A percentile compares a stretch with the other conserved stretches of the same genome.
Evolutionary conservation across 345 rosid genomes (phyloP).

Genomic region (Leavenworthia alabamica): DNA sequence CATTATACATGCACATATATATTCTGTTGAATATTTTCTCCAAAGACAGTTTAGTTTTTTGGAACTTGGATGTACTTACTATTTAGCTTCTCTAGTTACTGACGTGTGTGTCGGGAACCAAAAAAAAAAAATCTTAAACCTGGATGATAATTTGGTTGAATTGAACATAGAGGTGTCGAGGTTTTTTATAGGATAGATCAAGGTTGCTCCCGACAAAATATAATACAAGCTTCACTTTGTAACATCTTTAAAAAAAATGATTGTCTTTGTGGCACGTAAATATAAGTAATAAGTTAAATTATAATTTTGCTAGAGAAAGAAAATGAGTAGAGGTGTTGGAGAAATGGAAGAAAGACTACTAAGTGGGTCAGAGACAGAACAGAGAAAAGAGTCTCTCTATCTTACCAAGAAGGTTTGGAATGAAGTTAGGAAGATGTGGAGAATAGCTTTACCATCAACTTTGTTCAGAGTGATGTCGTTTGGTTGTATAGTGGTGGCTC

Average conservation of each 20-base stretch:
- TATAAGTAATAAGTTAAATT: neutral
- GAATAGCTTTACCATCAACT: conserved; percentile 48
- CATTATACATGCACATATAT: neutral
- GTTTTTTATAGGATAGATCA: neutral
- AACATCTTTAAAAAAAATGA: neutral
- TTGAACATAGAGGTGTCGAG: neutral
- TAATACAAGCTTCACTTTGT: neutral
- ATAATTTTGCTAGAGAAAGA: neutral
- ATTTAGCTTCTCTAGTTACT: neutral
- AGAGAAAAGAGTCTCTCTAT: conserved; percentile 14
- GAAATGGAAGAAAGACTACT: conserved; percentile 29
- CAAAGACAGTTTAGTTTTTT: neutral
- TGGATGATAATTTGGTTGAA: neutral
- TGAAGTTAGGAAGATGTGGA: conserved; percentile 37
- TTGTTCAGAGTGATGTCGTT: conserved; percentile 39
- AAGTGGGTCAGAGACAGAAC: conserved; percentile 19
- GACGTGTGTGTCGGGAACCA: neutral
- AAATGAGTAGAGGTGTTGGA: conserved; percentile 19
- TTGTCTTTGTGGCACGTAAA: neutral
- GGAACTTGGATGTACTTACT: neutral
- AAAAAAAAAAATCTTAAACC: neutral
- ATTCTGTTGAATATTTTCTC: neutral
- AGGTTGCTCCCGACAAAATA: neutral
- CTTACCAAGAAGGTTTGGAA: conserved; percentile 27
- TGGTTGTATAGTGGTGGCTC: conserved; percentile 50